A percentile compares a stretch with the other conserved stretches of the same genome.
Evolutionary conservation across 2,329 filamentous ascomycete species (phyloP).

Genomic region (Cordyceps tenuipes): DNA sequence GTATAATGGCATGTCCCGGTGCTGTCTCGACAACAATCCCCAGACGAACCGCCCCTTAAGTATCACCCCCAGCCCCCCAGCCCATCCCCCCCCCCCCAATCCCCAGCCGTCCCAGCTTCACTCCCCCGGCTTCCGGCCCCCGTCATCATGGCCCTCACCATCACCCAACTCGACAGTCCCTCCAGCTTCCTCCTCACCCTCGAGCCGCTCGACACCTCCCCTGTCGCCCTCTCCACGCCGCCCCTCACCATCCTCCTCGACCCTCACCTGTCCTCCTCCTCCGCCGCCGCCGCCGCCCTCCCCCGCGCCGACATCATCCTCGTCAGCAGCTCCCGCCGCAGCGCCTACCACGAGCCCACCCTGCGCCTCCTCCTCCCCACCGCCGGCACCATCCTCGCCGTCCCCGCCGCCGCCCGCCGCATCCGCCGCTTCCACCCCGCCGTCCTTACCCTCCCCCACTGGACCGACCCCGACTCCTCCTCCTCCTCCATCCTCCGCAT

Average conservation of each 20-base stretch:
- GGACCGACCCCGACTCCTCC: conserved; percentile 20
- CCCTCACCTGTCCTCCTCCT: conserved; percentile 56
- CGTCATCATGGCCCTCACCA: conserved; percentile 51
- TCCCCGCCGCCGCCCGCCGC: conserved; percentile 53
- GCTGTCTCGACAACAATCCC: conserved; percentile 3
- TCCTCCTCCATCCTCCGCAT: conserved; percentile 30
- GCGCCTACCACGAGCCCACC: conserved; percentile 64
- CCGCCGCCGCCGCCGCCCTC: conserved; percentile 35
- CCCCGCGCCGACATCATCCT: conserved; percentile 38
- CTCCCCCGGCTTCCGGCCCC: background rate
- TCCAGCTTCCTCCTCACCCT: conserved; percentile 59
- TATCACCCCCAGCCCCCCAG: too few species aligned
- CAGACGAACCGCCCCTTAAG: too few species aligned
- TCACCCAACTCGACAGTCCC: conserved; percentile 57
- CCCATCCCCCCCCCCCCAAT: too few species aligned
- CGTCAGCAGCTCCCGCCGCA: conserved; percentile 40
- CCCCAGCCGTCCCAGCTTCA: background rate
- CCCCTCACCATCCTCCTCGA: conserved; percentile 63
- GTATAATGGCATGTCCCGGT: background rate
- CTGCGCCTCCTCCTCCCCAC: conserved; percentile 52
- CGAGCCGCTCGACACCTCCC: conserved; percentile 35
- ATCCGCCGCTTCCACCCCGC: conserved; percentile 57
- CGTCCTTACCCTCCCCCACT: conserved; percentile 36
- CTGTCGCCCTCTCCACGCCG: conserved; percentile 17
- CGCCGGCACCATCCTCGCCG: conserved; percentile 58